Base-by-base conservation (phyloP, 2,329 filamentous ascomycete species). In the Microdochium paspali region DNA sequence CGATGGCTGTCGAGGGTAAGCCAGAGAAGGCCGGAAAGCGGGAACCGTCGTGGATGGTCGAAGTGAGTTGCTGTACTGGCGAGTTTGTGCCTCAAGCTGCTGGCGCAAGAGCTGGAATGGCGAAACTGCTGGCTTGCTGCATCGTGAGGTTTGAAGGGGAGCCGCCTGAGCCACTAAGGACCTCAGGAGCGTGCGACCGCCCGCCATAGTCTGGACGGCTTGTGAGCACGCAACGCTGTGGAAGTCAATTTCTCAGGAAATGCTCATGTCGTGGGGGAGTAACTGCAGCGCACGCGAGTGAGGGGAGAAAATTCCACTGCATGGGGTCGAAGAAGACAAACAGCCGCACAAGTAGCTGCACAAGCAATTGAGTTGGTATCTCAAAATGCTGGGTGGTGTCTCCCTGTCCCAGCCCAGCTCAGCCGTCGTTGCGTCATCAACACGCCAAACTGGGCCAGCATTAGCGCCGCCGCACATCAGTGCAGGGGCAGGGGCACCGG, bases 41-140 rank as follows among this genome's bases (percentile, higher is more conserved):
- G 35, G 23, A 7, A 5, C 48, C 49, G 12, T 24, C 45, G 25
- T 51, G 24, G 12, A 53, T 32, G 24, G 50, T 25, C 10, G 49
- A 46, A 23, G 46, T 44, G 18, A 3, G 5, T 40, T 40, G 18
- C 35, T 40, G 18, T 40, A 40, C 35, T 18, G 35, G 15, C 35
- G 35, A 15, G 35, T 21, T 12, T 40, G 35, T n/a, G 15, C 18
- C 13, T 20, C 18, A 20, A 18, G 13, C 35, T 21, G 12, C 15
- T 20, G 15, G 35, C 35, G 18, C 10, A 18, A n/a, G 35, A 40
- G 35, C 13, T 40, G 13, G 18, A 21, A 21, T n/a, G 15, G 35
- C 35, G 35, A 21, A 9, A 35, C 31, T 35, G 31, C 15, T 35
- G 31, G 31, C 10, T 35, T 7, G 31, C 10, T 21, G 18, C 35